Evolutionary conservation across 192 early-diverging fungal species (phyloP).

Genomic region (Pilobolus umbonatus): DNA sequence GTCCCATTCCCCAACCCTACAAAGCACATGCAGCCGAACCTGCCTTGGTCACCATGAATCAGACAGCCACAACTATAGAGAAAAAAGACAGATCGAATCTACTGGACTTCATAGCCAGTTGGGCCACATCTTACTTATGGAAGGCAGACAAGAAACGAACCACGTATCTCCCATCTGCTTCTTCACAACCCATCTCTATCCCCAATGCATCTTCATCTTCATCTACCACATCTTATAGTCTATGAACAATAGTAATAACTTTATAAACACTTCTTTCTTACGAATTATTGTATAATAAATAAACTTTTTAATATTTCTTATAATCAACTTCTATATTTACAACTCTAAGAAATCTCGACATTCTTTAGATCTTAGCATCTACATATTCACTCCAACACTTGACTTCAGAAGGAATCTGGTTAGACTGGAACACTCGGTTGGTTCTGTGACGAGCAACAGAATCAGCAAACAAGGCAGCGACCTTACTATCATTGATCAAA

Average conservation of each 20-base stretch:
- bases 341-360: neutral
- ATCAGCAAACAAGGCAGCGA: constrained; percentile 91
- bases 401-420: constrained; percentile 58
- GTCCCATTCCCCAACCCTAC: neutral
- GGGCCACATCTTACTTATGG: constrained; percentile 20
- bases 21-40: neutral
- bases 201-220: no score
- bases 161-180: no score
- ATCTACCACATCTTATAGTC: no score
- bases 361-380: constrained; percentile 42
- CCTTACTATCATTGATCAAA: constrained; percentile 91
- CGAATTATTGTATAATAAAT: no score
- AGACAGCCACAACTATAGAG: constrained; percentile 8
- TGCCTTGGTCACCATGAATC: constrained; percentile 12
- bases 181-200: no score
- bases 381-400: constrained; percentile 68
- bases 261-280: no score
- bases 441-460: constrained; percentile 37
- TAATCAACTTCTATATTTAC: neutral
- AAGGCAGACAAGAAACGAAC: neutral
- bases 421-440: neutral
- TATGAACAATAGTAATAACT: no score
- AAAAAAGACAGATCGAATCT: neutral
- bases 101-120: constrained; percentile 2
- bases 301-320: neutral